Evolutionary conservation across 2,329 filamentous ascomycete species (phyloP).

Genomic region (Verticillium nonalfalfae): DNA sequence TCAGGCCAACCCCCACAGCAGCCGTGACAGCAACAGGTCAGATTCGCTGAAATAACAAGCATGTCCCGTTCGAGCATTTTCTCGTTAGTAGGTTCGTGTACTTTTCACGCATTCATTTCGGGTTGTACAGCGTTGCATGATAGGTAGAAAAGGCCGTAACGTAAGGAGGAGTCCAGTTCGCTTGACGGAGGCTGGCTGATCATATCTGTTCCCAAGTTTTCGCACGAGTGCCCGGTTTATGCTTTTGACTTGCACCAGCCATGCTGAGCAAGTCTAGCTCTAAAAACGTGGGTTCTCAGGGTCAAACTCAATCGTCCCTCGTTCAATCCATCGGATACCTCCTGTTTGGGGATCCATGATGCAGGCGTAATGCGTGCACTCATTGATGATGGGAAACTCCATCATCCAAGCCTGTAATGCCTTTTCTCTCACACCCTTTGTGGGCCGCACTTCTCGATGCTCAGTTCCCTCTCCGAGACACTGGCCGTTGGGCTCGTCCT

Average conservation of each 20-base stretch:
- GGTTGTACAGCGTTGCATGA: too few relatives aligned
- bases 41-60: neutral
- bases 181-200: too few relatives aligned
- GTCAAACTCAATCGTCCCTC: neutral
- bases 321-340: slow-evolving; percentile 34
- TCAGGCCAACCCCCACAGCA: slow-evolving; percentile 10
- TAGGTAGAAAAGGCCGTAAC: too few relatives aligned
- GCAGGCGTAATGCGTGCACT: slow-evolving; percentile 50
- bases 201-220: too few relatives aligned
- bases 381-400: slow-evolving; percentile 47
- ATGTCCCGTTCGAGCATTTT: neutral
- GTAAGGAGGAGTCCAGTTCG: too few relatives aligned
- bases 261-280: neutral
- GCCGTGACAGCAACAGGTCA: neutral
- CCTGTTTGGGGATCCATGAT: slow-evolving; percentile 49
- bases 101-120: too few relatives aligned
- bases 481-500: slow-evolving; percentile 1
- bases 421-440: slow-evolving; percentile 19
- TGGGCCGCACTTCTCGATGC: slow-evolving; percentile 5
- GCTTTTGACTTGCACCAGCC: too few relatives aligned
- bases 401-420: slow-evolving; percentile 39
- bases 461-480: slow-evolving; percentile 4
- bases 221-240: too few relatives aligned
- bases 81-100: too few relatives aligned
- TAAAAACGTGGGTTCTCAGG: neutral